Evolutionary conservation across 306 rosid species (phyloP), one percentile per base, ranked within the genome.

Genomic region (Casuarina cunninghamiana): DNA sequence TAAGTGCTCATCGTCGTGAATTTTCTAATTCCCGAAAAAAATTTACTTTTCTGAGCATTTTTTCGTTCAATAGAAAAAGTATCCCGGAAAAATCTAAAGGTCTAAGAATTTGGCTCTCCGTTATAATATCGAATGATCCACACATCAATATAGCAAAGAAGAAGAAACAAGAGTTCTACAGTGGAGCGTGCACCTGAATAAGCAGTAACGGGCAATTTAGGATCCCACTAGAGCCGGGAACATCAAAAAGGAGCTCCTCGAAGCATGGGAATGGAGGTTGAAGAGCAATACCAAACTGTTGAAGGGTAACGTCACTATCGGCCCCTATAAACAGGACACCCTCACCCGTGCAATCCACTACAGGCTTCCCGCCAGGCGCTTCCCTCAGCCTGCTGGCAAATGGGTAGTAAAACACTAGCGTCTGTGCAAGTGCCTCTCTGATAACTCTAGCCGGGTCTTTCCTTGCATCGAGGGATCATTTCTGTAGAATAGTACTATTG

Each of bases 331-430:
- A 58, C 39, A 58, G 2, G 3, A 58, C 65, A 58, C 65, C 65
- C 65, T 58, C 65, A 19, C 65, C 65, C 2, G 65, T 58, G 11
- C 65, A 58, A 15, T 35, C 58, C 42, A 15, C 13, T 3, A 45
- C 71, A 26, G 83, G 70, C 69, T 84, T 84, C 37, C 87, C 53
- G 26, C 45, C 50, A n/a, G 81, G 72, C 10, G 73, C 80, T 72
- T 81, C 86, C 48, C 86, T 32, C 1, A 85, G 76, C 81, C 88
- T 75, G 0, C 88, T 85, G 1, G 86, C 88, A 3, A 85, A 85
- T 3, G 88, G 86, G 60, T 85, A 85, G 79, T 85, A 85, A 32
- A 71, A 78, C 69, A 85, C 86, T 0, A 85, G 76, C 4, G 88
- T 15, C 2, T 79, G 16, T 12, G 83, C 72, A 55, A 85, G 17